Conservation (phyloP, 371 early-diverging fungal genomes). For the Mucor saturninus region DNA sequence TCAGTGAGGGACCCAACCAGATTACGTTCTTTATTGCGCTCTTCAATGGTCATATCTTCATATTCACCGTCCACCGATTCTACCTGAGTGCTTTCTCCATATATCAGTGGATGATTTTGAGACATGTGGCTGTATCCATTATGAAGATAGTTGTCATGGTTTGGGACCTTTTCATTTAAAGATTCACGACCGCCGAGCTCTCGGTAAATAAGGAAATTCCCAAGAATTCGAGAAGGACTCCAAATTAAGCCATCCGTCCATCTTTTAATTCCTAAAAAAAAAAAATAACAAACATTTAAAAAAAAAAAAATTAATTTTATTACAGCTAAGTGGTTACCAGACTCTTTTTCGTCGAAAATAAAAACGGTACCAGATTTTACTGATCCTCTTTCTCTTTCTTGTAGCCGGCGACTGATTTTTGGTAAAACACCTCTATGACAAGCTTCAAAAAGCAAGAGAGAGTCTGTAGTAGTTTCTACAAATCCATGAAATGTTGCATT, state of each 20-base stretch:
- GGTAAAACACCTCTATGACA: slow-evolving; percentile 64
- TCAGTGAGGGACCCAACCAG: slow-evolving; percentile 66
- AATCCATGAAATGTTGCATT: slow-evolving; percentile 58
- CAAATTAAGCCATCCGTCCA: slow-evolving; percentile 91
- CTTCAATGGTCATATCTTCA: slow-evolving; percentile 24
- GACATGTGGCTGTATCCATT: neutral
- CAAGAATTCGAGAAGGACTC: slow-evolving; percentile 84
- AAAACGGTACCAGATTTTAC: slow-evolving; percentile 70
- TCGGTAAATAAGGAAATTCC: slow-evolving; percentile 80
- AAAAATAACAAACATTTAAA: neutral
- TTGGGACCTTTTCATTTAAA: neutral
- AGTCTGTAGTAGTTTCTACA: slow-evolving; percentile 67
- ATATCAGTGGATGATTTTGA: neutral
- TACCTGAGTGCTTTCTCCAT: neutral
- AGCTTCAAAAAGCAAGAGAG: slow-evolving; percentile 72
- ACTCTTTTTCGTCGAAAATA: slow-evolving; percentile 76
- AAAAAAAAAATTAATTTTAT: neutral
- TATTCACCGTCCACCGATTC: slow-evolving; percentile 10
- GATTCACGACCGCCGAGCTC: slow-evolving; percentile 66
- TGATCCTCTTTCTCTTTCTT: slow-evolving; percentile 64
- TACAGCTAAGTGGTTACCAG: slow-evolving; percentile 33
- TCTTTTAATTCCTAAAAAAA: slow-evolving; percentile 72
- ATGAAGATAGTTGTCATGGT: neutral
- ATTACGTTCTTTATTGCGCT: slow-evolving; percentile 61
- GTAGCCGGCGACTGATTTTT: slow-evolving; percentile 65